Base-by-base conservation (phyloP, 129 eudicot genomes). In the Escallonia rubra region DNA sequence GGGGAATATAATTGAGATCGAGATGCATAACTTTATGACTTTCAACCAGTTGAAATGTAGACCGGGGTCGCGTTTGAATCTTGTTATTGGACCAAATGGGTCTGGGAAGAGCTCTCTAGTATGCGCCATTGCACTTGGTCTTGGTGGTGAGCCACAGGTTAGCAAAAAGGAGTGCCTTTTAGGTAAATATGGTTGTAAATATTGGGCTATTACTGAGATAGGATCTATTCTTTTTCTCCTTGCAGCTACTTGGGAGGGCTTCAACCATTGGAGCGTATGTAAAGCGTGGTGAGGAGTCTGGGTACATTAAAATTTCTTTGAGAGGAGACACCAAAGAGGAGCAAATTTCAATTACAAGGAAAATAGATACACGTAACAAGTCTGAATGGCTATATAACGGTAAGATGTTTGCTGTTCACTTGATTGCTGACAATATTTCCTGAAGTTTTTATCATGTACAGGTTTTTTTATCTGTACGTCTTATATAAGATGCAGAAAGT, bases 71-170 rank as follows among this genome's bases (percentile, higher is more conserved):
- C 91, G 98, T n/a, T 84, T 93, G 64, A 93, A 89, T 76, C 94
- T 93, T 72, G 96, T 93, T 5, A 79, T 93, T 65, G 98, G 98
- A 47, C 98, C 98, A 11, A 93, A 93, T 67, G 98, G 98, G 8
- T 86, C 98, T 3, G 98, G 98, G 11, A 93, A 93, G 72, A 89
- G 98, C 74, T 93, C 98, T 16, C 66, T 93, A 43, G 98, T 93
- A 0, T 93, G 98, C 63, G 98, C 98, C 41, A 93, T 93, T 61
- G 98, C 98, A 14, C 85, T 93, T 16, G 98, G 98, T 63, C 86
- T 93, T 6, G 96, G 96, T 60, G 98, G 98, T 47, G 98, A 93
- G 72, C 98, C 98, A 39, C 96, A 86, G 98, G 98, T 92, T 58
- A 66, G 78, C 49, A 41, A 23, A 23, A 49, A 64, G 14, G 7